Base-by-base conservation (phyloP, 2,329 filamentous ascomycete genomes). In the Fusarium praegraminearum region DNA sequence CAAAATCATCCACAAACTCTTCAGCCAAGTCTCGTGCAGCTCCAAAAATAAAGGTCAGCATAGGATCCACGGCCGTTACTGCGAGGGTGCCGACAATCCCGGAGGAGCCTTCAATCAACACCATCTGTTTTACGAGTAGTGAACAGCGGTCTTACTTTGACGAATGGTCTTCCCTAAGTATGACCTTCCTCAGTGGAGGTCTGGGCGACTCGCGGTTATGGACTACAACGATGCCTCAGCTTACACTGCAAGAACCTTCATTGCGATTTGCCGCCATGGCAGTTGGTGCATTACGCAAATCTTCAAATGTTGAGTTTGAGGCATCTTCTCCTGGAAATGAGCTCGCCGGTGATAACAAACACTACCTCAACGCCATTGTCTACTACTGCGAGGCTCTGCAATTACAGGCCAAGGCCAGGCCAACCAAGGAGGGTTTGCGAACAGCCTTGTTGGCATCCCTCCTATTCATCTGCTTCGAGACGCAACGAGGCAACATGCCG, bases 381-480 rank as follows among this genome's bases (percentile, higher is more conserved):
- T 80, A 80, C 59, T 82, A 82, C 36, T 82, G 80, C 61, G 76
- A 81, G 53, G 80, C 80, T 9, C 69, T 82, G n/a, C 79, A 80
- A 4, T 66, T 81, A 11, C 80, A 82, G 38, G 75, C 79, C 11
- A 76, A 78, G 38, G 80, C 80, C 2, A 75, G 69, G 35, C 79
- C 80, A 3, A 78, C 75, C 3, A 76, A 73, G 8, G 78, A 79
- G n/a, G 77, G 78, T 3, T 63, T 82, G 7, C 74, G 80, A 13
- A 82, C 80, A 3, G 80, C 80, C 0, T 67, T 82, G 54, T 60
- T 82, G 9, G 76, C 80, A 2, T 82, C 80, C 0, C 71, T 82
- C 5, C 62, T 82, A 1, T 82, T 82, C 41, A 79, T 82, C 40
- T 81, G 80, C 57, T 82, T 82, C 35, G 80, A 82, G 46, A 71